Percentiles rank a stretch among this genome's conserved stretches.
These are phyloP conservation scores for Rhinocladiella similis DNA, from an alignment of 2,329 filamentous ascomycete genomes.

Conservation along the genomic window DNA sequence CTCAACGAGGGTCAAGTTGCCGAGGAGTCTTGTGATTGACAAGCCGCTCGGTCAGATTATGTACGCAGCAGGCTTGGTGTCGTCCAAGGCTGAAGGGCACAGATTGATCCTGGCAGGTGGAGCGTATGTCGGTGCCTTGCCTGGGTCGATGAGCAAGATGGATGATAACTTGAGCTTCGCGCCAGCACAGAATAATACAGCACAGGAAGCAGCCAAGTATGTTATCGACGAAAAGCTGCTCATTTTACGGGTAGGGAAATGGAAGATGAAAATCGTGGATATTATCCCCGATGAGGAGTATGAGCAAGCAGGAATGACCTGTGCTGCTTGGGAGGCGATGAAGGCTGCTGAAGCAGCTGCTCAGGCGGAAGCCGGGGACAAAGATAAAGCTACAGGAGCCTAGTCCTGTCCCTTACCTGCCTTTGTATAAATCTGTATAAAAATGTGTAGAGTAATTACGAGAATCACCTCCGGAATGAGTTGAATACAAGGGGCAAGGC, in stretches of 20 bases:
- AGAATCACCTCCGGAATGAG: background rate
- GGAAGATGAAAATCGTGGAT: conserved; percentile 58
- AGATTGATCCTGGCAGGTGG: conserved; percentile 52
- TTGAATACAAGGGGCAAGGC: background rate
- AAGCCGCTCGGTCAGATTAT: conserved; percentile 52
- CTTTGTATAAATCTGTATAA: background rate
- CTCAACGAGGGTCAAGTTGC: conserved; percentile 43
- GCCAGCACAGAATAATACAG: conserved; percentile 38
- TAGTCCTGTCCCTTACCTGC: background rate
- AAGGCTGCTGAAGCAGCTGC: conserved; percentile 3
- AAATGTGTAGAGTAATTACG: background rate
- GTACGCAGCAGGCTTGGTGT: conserved; percentile 52
- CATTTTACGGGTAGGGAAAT: conserved; percentile 60
- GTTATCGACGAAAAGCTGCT: conserved; percentile 53
- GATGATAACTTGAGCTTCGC: conserved; percentile 50
- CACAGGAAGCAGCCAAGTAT: conserved; percentile 48
- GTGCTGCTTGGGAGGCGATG: conserved; percentile 52
- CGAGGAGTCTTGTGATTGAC: conserved; percentile 49
- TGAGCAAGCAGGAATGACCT: conserved; percentile 44
- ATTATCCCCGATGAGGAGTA: conserved; percentile 58
- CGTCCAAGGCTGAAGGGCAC: conserved; percentile 53
- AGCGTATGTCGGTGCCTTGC: conserved; percentile 50
- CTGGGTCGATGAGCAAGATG: conserved; percentile 40
- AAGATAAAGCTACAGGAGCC: background rate
- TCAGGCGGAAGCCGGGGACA: background rate